Percentiles rank a stretch among this genome's conserved stretches.
These are phyloP conservation scores for Phytophthora pseudosyringae DNA, from an alignment of 352 stramenopile genomes.

Conservation along the genomic window DNA sequence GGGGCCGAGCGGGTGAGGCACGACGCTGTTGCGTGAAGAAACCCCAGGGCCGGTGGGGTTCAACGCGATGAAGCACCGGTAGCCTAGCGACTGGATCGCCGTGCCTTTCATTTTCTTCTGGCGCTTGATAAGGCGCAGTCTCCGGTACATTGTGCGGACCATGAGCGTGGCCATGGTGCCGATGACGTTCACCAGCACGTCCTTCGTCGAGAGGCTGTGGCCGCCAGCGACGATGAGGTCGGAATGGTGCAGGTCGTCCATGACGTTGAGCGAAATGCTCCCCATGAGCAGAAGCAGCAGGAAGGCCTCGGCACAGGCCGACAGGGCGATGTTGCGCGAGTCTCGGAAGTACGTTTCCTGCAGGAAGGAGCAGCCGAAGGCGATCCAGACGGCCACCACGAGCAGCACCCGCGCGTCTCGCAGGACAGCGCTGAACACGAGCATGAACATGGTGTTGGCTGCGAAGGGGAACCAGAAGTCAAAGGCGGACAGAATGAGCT, in stretches of 20 bases:
- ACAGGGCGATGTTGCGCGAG: constrained; percentile 30
- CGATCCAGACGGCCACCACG: constrained; percentile 19
- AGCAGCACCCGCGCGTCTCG: constrained; percentile 13
- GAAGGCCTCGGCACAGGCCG: constrained; percentile 24
- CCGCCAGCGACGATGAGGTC: constrained; percentile 27
- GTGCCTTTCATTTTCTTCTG: constrained; percentile 32
- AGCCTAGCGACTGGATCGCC: constrained; percentile 25
- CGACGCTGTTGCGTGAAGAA: constrained; percentile 18
- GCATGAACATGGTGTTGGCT: constrained; percentile 34
- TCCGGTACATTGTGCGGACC: constrained; percentile 32
- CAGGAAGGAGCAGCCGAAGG: constrained; percentile 30
- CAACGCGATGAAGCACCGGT: constrained; percentile 30
- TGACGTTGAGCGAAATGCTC: constrained; percentile 30
- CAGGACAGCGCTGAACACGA: constrained; percentile 28
- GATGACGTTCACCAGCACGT: constrained; percentile 33
- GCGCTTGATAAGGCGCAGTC: constrained; percentile 20
- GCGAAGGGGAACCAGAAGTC: constrained; percentile 39
- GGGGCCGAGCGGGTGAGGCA: constrained; percentile 26
- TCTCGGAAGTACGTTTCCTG: constrained; percentile 40
- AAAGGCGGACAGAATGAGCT: constrained; percentile 33
- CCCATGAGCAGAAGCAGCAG: constrained; percentile 33
- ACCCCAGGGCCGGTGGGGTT: constrained; percentile 17
- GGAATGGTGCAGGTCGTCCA: constrained; percentile 26
- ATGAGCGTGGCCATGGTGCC: constrained; percentile 36
- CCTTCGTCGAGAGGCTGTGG: constrained; percentile 34